phyloP scores from a whole-genome alignment of 306 rosid genomes.

The Vigna radiata region DNA sequence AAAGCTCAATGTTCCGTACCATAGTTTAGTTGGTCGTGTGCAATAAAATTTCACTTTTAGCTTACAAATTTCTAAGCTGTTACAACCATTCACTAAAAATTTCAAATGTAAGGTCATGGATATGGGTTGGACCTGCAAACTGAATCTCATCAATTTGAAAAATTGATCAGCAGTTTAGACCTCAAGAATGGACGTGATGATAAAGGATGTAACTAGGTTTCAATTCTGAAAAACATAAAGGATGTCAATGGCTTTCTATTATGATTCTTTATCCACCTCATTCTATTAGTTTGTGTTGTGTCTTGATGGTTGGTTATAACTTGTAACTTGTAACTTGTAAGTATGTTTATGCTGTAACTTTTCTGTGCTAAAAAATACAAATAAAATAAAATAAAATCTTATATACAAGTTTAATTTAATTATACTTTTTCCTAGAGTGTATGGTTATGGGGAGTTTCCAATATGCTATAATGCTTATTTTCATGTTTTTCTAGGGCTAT shows the following conservation, averaged over 20 bases:
- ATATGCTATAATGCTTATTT: conserved; percentile 38
- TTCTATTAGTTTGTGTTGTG: neutral
- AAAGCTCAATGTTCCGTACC: neutral
- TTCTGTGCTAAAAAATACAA: conserved; percentile 24
- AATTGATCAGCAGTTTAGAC: conserved; percentile 8
- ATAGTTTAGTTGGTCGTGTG: neutral
- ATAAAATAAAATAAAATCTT: neutral
- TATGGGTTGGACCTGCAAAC: conserved; percentile 32
- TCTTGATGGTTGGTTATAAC: conserved; percentile 11
- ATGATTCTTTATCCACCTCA: conserved; percentile 37
- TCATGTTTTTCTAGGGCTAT: conserved; percentile 65
- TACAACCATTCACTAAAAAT: conserved; percentile 12
- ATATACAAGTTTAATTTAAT: conserved; percentile 1
- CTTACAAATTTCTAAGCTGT: neutral
- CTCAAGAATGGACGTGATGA: conserved; percentile 28
- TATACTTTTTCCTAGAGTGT: conserved; percentile 6
- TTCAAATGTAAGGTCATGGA: neutral
- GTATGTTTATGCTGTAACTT: conserved; percentile 5
- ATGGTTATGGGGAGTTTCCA: conserved; percentile 28
- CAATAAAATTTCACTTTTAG: neutral
- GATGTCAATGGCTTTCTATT: neutral
- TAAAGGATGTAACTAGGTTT: neutral
- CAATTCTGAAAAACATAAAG: no score
- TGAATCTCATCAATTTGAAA: conserved; percentile 8
- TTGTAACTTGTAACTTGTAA: conserved; percentile 1